Evolutionary conservation across 208 protist genomes (phyloP).

Genomic region (Strigomonas oncopelti): DNA sequence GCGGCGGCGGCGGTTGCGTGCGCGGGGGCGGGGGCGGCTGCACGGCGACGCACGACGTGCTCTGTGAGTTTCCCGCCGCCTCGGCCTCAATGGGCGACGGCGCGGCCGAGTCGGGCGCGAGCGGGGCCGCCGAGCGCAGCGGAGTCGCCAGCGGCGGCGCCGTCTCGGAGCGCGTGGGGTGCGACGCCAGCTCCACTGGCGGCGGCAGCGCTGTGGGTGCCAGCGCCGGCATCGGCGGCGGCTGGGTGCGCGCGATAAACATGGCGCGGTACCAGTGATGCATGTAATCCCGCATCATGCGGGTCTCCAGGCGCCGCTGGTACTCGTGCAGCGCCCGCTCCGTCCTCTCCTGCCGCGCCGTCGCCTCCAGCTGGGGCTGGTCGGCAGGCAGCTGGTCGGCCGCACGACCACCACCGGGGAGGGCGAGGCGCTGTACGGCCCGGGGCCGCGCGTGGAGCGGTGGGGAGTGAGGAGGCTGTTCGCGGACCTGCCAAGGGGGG

Average conservation of each 20-base stretch:
- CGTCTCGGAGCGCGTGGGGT: not conserved
- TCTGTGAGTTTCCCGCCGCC: not conserved
- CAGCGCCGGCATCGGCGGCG: not conserved
- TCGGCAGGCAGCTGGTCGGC: not conserved
- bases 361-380: not conserved
- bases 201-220: conserved; percentile 4
- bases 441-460: not conserved
- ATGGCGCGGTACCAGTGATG: conserved; percentile 45
- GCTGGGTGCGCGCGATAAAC: conserved; percentile 23
- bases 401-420: not conserved
- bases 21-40: not conserved
- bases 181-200: not conserved
- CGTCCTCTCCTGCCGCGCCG: not conserved
- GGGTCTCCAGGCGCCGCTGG: conserved; percentile 16
- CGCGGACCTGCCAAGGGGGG: not conserved
- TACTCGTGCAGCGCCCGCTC: not conserved
- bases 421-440: not conserved
- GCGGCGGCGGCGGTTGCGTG: not conserved
- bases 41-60: not conserved
- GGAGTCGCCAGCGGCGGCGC: not conserved
- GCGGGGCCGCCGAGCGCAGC: not conserved
- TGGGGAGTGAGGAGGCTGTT: not conserved
- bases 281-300: conserved; percentile 25
- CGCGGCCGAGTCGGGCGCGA: not conserved
- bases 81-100: not conserved